A percentile compares a stretch with the other conserved stretches of the same genome.
Evolutionary conservation across 441 rosid genomes (phyloP).

Genomic region (Arabidopsis hybrid): DNA sequence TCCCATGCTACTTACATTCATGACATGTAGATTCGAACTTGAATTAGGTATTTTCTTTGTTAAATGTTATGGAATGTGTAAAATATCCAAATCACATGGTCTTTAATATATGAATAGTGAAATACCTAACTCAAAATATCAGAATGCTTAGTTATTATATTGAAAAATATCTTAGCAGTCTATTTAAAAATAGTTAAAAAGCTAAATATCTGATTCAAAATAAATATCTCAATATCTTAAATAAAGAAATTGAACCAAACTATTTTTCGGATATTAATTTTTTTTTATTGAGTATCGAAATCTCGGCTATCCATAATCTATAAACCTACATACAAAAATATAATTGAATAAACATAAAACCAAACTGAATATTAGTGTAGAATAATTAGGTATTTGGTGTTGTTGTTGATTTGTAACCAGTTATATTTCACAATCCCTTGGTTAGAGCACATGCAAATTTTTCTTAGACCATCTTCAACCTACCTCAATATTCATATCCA

Average conservation of each 20-base stretch:
- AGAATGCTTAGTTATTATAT: not conserved
- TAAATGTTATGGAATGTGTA: not conserved
- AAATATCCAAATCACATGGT: constrained; percentile 1
- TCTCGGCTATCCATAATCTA: no score
- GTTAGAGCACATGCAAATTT: no score
- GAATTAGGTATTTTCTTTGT: not conserved
- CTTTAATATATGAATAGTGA: not conserved
- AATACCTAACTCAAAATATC: constrained; percentile 26
- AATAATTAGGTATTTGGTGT: no score
- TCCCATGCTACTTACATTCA: not conserved
- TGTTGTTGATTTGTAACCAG: no score
- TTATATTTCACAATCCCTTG: no score
- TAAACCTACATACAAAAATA: no score
- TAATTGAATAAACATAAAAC: no score
- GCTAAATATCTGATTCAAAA: not conserved
- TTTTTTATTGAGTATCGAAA: not conserved
- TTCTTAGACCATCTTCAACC: no score
- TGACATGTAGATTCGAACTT: not conserved
- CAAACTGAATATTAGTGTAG: no score
- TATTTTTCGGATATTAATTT: not conserved
- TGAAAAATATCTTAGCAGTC: not conserved
- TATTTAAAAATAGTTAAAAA: not conserved
- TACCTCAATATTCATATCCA: no score
- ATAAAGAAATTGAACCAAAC: not conserved
- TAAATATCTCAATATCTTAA: not conserved